These are phyloP conservation scores for Fusarium incarnatum DNA, from an alignment of 2,329 filamentous ascomycete species.

Conservation along the genomic window DNA sequence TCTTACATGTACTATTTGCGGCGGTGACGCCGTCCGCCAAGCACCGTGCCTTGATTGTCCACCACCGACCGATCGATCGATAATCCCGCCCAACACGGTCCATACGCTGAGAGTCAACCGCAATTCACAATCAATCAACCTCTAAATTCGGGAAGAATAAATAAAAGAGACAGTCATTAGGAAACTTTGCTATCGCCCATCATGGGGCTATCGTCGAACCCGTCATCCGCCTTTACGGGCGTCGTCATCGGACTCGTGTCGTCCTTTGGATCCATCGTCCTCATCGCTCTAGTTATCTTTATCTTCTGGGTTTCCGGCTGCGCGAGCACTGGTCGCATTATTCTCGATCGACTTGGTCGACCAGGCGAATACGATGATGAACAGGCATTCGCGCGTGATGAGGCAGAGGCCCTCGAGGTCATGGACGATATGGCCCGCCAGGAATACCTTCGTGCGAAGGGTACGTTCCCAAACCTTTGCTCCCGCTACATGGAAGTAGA, in stretches of 20 bases:
- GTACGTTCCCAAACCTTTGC: conserved; percentile 61
- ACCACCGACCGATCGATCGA: conserved; percentile 35
- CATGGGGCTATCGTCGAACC: conserved; percentile 49
- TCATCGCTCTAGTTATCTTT: conserved; percentile 88
- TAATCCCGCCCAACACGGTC: conserved; percentile 34
- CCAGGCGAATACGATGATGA: conserved; percentile 98
- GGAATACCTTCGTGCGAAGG: conserved; percentile 95
- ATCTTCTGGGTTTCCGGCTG: conserved; percentile 82
- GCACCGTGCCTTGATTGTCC: conserved; percentile 38
- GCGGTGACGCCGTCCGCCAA: conserved; percentile 48
- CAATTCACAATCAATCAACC: conserved; percentile 14
- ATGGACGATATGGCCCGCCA: conserved; percentile 94
- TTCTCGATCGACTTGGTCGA: conserved; percentile 90
- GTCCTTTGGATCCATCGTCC: conserved; percentile 88
- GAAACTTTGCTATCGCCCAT: conserved; percentile 27
- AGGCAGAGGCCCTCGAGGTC: conserved; percentile 91
- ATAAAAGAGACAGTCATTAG: not conserved
- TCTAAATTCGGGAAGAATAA: not conserved
- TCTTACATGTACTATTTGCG: conserved; percentile 45
- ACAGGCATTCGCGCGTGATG: conserved; percentile 91
- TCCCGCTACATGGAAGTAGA: not conserved
- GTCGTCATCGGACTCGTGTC: conserved; percentile 95
- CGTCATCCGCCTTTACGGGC: conserved; percentile 70
- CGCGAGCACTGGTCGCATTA: conserved; percentile 86
- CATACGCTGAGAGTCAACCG: conserved; percentile 28